Percentiles rank a stretch among this genome's conserved stretches.
Evolutionary conservation across 2,329 filamentous ascomycete species (phyloP).

Genomic region (Mycosphaerelloides madeirae): DNA sequence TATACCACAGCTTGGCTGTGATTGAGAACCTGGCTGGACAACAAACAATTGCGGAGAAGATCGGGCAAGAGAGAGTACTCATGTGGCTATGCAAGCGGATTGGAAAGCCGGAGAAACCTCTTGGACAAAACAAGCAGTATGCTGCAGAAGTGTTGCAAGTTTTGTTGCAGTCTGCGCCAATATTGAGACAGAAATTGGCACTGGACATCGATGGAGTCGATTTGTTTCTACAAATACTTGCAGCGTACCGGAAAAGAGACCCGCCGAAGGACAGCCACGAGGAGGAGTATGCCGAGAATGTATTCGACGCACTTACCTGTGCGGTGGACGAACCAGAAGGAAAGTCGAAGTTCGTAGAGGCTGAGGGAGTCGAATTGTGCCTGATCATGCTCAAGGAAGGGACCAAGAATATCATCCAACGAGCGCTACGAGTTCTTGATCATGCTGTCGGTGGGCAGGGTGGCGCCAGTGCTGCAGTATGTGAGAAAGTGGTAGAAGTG

Average conservation of each 20-base stretch:
- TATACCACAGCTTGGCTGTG: conserved; percentile 78
- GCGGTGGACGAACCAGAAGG: conserved; percentile 69
- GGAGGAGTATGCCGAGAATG: conserved; percentile 90
- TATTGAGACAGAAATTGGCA: conserved; percentile 61
- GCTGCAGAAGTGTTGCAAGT: conserved; percentile 88
- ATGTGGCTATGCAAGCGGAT: conserved; percentile 74
- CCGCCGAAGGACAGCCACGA: conserved; percentile 81
- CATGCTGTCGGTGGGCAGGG: conserved; percentile 64
- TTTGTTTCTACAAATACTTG: conserved; percentile 72
- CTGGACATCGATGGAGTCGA: conserved; percentile 63
- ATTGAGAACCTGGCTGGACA: conserved; percentile 82
- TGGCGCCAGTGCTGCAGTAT: conserved; percentile 52
- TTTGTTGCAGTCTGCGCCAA: conserved; percentile 67
- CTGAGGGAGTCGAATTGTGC: conserved; percentile 85
- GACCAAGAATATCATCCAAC: conserved; percentile 70
- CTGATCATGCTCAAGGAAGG: conserved; percentile 89
- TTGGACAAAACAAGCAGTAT: conserved; percentile 93
- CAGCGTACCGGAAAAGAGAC: conserved; percentile 79
- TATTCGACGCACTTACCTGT: conserved; percentile 83
- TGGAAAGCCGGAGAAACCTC: conserved; percentile 60
- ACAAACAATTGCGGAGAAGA: conserved; percentile 60
- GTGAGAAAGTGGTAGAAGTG: conserved; percentile 71
- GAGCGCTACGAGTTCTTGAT: conserved; percentile 76
- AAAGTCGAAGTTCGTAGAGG: conserved; percentile 77
- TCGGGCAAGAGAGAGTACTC: conserved; percentile 67